Base-by-base conservation (phyloP, 2,329 filamentous ascomycete species). In the Alternaria angustiovoidea region DNA sequence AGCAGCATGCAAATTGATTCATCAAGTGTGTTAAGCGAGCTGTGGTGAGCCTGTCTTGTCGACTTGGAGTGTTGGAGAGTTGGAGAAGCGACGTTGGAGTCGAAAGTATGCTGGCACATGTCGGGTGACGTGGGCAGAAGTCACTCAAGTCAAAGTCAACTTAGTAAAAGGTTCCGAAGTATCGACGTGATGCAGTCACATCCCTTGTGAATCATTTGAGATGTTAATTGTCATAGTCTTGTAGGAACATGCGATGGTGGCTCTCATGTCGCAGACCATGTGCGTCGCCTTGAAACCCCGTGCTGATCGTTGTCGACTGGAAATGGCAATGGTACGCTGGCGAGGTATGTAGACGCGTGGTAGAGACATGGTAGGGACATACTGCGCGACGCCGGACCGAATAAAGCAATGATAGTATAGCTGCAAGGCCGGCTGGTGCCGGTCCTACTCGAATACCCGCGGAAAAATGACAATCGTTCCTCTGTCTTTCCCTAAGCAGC, bases 221-320 rank as follows among this genome's bases (percentile, higher is more conserved):
- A 24, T 34, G 46, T 26, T 36, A 38, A 49, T 49, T 49, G 46
- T 49, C 46, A 49, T 49, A 26, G 28, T 26, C 32, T 56, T 43
- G 28, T 26, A 18, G 30, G 14, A 12, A 28, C 36, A 49, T 36
- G 5, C 9, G 54, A 26, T 22, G 46, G 41, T 38, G 38, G 12
- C 18, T 38, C 26, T 32, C 38, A n/a, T 32, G 32, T 41, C 44
- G 30, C 32, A 41, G 24, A 32, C 39, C 24, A 46, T 57, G 49
- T 46, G 32, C 38, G 48, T 57, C 14, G 32, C 34, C 57, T 38
- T 26, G 38, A 46, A 41, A 49, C 38, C 52, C 57, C 51, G 24
- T 59, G 42, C 16, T 51, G 57, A 59, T 59, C 57, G 52, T 59
- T 22, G 26, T 22, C 38, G 57, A 49, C 36, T 49, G 43, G 34